Evolutionary conservation across 2,329 filamentous ascomycete genomes (phyloP), one percentile per base, ranked within the genome.

Genomic region (Fusarium sp.): DNA sequence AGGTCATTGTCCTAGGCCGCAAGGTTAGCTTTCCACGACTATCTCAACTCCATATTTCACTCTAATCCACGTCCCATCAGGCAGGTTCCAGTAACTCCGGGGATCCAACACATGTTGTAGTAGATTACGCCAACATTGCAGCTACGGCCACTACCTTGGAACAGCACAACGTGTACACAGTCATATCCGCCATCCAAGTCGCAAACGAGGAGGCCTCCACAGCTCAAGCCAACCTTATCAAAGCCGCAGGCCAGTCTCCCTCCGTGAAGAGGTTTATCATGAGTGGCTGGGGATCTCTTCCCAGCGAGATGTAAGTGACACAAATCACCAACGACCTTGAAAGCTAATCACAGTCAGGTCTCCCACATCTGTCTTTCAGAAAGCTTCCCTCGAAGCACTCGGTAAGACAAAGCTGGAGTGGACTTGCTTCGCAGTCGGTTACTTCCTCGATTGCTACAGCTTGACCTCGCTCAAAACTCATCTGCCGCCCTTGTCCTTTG

Each of bases 131-230:
- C 18, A n/a, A 34, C 4, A 10, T 23, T 20, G 10, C 7, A 8
- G 13, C 49, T 33, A 8, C 20, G 6, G 27, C 29, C 29, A 53
- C 16, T 6, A 13, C 29, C 13, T n/a, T 53, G 18, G 16, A 34
- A 13, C 29, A 54, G 6, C 33, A 53, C 31, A 18, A 31, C 11
- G 44, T 60, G 3, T 20, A 60, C 23, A 60, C 57, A n/a, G 31
- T 60, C 23, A 60, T 60, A 4, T 60, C 57, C 25, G 29, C 57
- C 7, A 60, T 60, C 46, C 44, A 60, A 53, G 44, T 60, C 20
- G 46, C 34, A 31, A 46, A 31, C 36, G n/a, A 60, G 25, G 42
- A 33, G 4, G 42, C 42, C 11, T 34, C 44, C 9, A 4, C 29
- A 14, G 46, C 57, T 14, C 34, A 60, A 23, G n/a, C 40, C 29